Percentiles rank a stretch among this genome's conserved stretches.
Conservation (phyloP, 352 stramenopile genomes). For the Globisporangium cystogenes region DNA sequence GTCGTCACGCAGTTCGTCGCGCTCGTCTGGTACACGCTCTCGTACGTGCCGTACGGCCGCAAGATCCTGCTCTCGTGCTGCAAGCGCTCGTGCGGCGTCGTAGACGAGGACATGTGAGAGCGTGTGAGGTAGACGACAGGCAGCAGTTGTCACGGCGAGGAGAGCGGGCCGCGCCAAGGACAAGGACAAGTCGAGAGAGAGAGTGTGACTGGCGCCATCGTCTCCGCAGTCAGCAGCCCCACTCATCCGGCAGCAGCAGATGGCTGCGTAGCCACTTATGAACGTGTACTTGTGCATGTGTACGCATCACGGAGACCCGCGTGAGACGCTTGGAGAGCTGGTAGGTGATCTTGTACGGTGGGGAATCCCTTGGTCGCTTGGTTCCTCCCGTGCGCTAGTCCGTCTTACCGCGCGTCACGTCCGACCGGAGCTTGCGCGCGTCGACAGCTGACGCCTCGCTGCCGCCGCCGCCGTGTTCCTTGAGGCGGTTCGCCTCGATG, state of each 20-base stretch:
- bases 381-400: slow-evolving; percentile 21
- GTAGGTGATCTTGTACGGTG: too few relatives aligned
- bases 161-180: too few relatives aligned
- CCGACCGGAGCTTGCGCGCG: slow-evolving; percentile 5
- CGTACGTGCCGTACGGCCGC: slow-evolving; percentile 86
- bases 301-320: too few relatives aligned
- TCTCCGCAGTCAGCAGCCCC: too few relatives aligned
- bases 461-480: slow-evolving; percentile 27
- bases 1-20: slow-evolving; percentile 74
- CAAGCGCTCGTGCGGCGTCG: slow-evolving; percentile 47
- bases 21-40: slow-evolving; percentile 84
- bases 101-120: slow-evolving; percentile 42
- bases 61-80: slow-evolving; percentile 58
- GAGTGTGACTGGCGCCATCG: too few relatives aligned
- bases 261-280: too few relatives aligned
- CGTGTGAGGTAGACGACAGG: too few relatives aligned
- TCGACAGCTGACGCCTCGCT: not conserved
- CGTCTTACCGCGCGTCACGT: slow-evolving; percentile 37
- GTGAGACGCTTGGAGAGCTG: too few relatives aligned
- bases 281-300: too few relatives aligned
- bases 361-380: not conserved
- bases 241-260: too few relatives aligned
- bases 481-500: slow-evolving; percentile 62
- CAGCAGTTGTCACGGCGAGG: too few relatives aligned
- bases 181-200: too few relatives aligned